Base-by-base conservation (phyloP, 139 green algal species). In the Chlamydomonas urium region DNA sequence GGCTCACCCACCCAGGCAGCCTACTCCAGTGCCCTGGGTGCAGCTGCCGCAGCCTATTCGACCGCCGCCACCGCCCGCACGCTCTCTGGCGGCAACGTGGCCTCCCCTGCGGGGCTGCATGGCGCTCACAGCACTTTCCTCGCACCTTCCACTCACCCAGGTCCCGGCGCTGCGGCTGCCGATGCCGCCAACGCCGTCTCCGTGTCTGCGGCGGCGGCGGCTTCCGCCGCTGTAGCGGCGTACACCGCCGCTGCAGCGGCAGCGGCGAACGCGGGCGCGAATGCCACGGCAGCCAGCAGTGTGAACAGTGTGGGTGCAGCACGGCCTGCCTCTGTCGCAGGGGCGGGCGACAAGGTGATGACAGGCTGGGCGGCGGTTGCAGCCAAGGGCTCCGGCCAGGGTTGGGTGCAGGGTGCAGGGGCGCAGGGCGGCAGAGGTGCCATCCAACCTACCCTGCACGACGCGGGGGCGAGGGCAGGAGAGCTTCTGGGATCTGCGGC, bases 351-450 rank as follows among this genome's bases (percentile, higher is more conserved):
- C 4, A 29, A 28, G n/a, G 68, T 56, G 4, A 66, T 74, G 53
- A 65, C 47, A 2, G 56, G 69, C 69, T 69, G 69, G 57, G 56
- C 69, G 45, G 69, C 69, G 47, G 69, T 69, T 3, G 69, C 69
- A 50, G 69, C 69, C 2, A 53, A 58, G 5, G 47, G 42, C 2
- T 8, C 38, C n/a, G n/a, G n/a, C n/a, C n/a, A n/a, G n/a, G n/a
- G n/a, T n/a, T n/a, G n/a, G n/a, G n/a, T n/a, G n/a, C n/a, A n/a
- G n/a, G n/a, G n/a, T n/a, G n/a, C n/a, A n/a, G n/a, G 3, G 65
- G 14, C 42, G 29, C 19, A 6, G 28, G 24, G 21, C 23, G 53
- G 10, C 53, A 62, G 23, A 34, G 23, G 4, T 23, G n/a, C n/a
- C n/a, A n/a, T n/a, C n/a, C n/a, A n/a, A n/a, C n/a, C n/a, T n/a